Conservation (phyloP, 148 eudicot species). For the Rhododendron mucronatum region DNA sequence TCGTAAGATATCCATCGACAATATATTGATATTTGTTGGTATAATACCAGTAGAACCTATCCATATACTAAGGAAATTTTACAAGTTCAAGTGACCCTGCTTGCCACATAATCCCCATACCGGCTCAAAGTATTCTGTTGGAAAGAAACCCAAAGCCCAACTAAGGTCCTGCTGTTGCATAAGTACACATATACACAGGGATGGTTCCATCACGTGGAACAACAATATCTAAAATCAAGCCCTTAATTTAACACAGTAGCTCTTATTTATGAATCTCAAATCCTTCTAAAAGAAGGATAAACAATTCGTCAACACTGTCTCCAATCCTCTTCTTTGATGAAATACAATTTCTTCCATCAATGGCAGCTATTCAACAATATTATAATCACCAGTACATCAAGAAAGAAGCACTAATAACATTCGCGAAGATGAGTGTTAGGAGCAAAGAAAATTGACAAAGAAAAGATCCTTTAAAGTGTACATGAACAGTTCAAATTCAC, state of each 20-base stretch:
- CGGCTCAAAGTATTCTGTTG: not conserved
- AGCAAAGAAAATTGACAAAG: too few species aligned
- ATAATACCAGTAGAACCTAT: not conserved
- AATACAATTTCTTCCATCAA: not conserved
- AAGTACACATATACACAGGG: not conserved
- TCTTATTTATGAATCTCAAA: not conserved
- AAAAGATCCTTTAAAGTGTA: too few species aligned
- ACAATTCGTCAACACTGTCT: too few species aligned
- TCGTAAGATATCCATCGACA: not conserved
- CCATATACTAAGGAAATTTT: not conserved
- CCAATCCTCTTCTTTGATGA: not conserved
- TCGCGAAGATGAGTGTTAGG: too few species aligned
- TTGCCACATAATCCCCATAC: too few species aligned
- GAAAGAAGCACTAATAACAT: not conserved
- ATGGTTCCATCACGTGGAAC: not conserved
- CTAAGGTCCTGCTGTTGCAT: not conserved
- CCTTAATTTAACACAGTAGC: too few species aligned
- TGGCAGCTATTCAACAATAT: not conserved
- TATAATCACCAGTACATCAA: not conserved
- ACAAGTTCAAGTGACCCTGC: not conserved
- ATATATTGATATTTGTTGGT: not conserved
- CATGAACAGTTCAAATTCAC: too few species aligned
- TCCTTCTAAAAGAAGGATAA: not conserved
- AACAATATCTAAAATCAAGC: not conserved
- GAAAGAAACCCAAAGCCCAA: not conserved